Conservation (phyloP, 352 stramenopile species). For the Pythium sukuiense region DNA sequence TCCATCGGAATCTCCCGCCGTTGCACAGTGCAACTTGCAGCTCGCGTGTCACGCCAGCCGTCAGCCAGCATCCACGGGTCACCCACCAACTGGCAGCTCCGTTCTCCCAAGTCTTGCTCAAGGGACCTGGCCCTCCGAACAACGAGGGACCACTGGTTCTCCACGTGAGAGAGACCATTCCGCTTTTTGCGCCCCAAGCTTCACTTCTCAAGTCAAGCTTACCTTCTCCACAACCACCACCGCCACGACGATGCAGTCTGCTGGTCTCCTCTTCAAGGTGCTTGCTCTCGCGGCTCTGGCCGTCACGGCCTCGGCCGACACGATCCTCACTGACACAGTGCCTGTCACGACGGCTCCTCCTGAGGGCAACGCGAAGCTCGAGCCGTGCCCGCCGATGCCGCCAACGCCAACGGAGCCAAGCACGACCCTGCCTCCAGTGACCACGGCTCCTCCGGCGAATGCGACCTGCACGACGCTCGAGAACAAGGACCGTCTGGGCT, state of each 20-base stretch:
- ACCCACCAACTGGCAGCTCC: too few relatives aligned
- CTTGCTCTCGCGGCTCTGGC: not conserved
- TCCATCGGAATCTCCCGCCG: too few relatives aligned
- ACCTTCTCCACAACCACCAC: conserved; percentile 5
- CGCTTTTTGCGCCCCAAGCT: conserved; percentile 3
- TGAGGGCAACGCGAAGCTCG: too few relatives aligned
- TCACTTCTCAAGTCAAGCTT: conserved; percentile 2
- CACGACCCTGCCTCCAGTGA: conserved; percentile 1
- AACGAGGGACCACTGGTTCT: too few relatives aligned
- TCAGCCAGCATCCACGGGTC: too few relatives aligned
- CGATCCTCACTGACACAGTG: not conserved
- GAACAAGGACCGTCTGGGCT: conserved; percentile 13
- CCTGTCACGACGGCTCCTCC: not conserved
- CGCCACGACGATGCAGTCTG: conserved; percentile 15
- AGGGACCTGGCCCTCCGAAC: too few relatives aligned
- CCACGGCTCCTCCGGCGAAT: too few relatives aligned
- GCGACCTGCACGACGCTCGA: conserved; percentile 3
- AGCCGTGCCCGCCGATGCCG: not conserved
- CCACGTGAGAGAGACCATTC: conserved; percentile 14
- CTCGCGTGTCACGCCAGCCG: too few relatives aligned
- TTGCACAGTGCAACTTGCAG: too few relatives aligned
- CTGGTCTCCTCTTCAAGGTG: conserved; percentile 16
- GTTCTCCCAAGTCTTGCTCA: not conserved
- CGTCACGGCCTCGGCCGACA: not conserved
- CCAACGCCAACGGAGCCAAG: conserved; percentile 1